phyloP scores from a whole-genome alignment of 345 rosid species.

The Pugionium cornutum region DNA sequence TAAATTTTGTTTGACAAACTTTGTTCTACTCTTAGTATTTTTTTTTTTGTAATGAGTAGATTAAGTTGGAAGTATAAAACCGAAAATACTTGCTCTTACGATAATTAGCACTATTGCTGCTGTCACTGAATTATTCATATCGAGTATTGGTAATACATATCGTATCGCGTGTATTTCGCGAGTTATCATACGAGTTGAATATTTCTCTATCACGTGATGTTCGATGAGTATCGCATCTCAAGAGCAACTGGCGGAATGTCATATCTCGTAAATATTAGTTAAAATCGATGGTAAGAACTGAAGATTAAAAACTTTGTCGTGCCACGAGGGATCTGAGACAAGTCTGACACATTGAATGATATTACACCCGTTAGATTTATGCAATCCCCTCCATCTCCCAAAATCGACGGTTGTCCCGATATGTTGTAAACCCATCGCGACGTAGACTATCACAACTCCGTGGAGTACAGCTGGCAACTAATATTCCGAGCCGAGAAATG shows the following conservation, averaged over 20 bases:
- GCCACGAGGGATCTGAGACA: conserved; percentile 51
- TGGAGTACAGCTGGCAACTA: conserved; percentile 61
- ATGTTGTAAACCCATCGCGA: not conserved
- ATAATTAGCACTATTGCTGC: too few species aligned
- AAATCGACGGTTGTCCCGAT: conserved; percentile 17
- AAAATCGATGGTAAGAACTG: conserved; percentile 37
- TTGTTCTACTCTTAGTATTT: too few species aligned
- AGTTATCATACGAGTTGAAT: conserved; percentile 28
- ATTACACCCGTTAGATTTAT: conserved; percentile 39
- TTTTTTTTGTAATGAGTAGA: too few species aligned
- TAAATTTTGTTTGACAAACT: too few species aligned
- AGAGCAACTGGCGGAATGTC: conserved; percentile 40
- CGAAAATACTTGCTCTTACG: too few species aligned
- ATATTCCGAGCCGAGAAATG: conserved; percentile 84
- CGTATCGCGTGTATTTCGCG: not conserved
- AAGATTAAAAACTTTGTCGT: conserved; percentile 47
- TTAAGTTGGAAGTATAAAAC: too few species aligned
- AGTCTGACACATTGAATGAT: conserved; percentile 36
- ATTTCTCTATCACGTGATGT: conserved; percentile 52
- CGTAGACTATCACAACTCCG: conserved; percentile 6
- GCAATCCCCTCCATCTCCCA: not conserved
- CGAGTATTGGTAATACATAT: too few species aligned
- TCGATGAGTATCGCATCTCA: conserved; percentile 43
- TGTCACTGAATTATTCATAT: not conserved
- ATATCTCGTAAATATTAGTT: conserved; percentile 40